Evolutionary conservation across 2,329 filamentous ascomycete species (phyloP), one percentile per base, ranked within the genome.

Genomic region (Ophioceras dolichostomum): DNA sequence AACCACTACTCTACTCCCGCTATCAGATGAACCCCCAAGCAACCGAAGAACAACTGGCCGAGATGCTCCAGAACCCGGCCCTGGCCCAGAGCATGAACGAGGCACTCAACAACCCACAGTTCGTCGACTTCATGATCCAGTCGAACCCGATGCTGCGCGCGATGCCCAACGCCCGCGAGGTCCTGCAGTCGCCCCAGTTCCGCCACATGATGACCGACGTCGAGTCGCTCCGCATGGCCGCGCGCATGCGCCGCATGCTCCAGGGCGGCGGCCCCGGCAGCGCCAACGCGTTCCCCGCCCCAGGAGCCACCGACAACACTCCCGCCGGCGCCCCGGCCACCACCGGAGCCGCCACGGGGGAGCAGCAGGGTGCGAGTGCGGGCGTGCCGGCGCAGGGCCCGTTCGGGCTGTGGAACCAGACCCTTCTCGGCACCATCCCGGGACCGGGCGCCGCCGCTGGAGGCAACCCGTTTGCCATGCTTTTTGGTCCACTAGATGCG

Each of bases 41-140:
- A 24, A 70, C 86, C 53, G 76, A 86, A 42, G 88, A 95, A 40
- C 72, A 83, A 41, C 75, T 98, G 56, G 73, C 86, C 39, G 73
- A 78, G 45, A 83, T 95, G 76, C 78, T 98, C 50, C 78, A 83
- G 43, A 86, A 96, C 53, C 91, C 91, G 17, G 81, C 85, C 53
- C 79, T 94, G 39, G 76, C 84, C 45, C 81, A 86, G 46, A 79
- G 80, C 39, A 83, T 98, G 75, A 94, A 91, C 58, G 89, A 95
- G 60, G 86, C 88, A 26, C 81, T 98, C 57, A 84, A 88, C 58
- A 96, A 96, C 60, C 89, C 91, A n/a, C 75, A 79, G 14, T 83
- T 98, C 49, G 74, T 96, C 54, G 86, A 96, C 53, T 85, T 93
- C 73, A 84, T 96, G 73, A 87, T 98, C 49, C 77, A 91, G 49